Conservation (phyloP, 176 grass and related monocot species). For the Stipa capillata region DNA sequence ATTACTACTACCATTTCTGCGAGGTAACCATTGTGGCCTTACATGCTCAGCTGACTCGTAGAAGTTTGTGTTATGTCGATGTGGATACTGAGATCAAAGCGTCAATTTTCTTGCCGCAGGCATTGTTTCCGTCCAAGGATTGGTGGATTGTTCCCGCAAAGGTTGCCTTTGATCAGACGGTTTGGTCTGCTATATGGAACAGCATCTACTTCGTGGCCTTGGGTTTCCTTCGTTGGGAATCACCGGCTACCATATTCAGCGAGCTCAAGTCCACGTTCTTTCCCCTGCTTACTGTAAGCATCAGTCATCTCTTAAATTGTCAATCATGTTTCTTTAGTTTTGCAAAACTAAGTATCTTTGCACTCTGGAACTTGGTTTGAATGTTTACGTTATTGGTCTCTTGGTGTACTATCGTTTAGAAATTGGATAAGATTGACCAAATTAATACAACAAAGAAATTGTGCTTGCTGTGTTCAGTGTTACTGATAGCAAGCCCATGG, state of each 20-base stretch:
- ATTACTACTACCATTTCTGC: slow-evolving; percentile 91
- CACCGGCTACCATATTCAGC: slow-evolving; percentile 56
- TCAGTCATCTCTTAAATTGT: not conserved
- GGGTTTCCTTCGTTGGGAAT: slow-evolving; percentile 76
- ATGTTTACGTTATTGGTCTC: not conserved
- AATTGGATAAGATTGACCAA: not conserved
- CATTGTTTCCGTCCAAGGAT: slow-evolving; percentile 81
- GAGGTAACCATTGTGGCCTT: slow-evolving; percentile 31
- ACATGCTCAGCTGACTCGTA: not conserved
- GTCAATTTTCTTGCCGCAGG: slow-evolving; percentile 19
- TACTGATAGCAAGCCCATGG: not conserved
- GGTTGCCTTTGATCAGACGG: slow-evolving; percentile 82
- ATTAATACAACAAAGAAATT: not conserved
- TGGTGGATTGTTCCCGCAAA: slow-evolving; percentile 96
- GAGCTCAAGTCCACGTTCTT: slow-evolving; percentile 88
- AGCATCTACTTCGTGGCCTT: slow-evolving; percentile 83
- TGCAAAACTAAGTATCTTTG: not conserved
- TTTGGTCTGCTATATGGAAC: slow-evolving; percentile 91
- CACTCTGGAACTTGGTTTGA: not conserved
- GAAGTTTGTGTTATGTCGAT: not conserved
- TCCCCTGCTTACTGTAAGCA: slow-evolving; percentile 92
- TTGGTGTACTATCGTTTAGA: not conserved
- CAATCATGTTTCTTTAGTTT: not conserved
- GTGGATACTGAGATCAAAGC: not conserved
- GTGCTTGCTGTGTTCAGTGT: not conserved